These are phyloP conservation scores for Alnus rubra DNA, from an alignment of 306 rosid genomes.

Conservation along the genomic window DNA sequence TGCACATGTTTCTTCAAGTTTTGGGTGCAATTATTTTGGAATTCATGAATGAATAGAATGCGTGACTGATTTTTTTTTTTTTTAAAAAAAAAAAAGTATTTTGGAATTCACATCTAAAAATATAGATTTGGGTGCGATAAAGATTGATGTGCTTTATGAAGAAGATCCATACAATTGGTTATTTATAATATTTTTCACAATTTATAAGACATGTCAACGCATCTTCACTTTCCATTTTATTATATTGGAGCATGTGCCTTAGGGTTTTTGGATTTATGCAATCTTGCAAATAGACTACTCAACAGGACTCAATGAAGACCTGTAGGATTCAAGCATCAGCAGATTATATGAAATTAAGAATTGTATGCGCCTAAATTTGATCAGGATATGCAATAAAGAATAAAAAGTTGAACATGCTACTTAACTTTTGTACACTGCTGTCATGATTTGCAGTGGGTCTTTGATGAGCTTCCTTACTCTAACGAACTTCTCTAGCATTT, in stretches of 20 bases:
- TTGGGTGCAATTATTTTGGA: no score
- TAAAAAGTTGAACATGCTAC: background rate
- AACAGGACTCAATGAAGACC: background rate
- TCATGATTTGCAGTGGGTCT: slow-evolving; percentile 7
- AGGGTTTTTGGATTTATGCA: background rate
- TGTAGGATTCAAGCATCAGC: background rate
- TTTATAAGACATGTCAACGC: background rate
- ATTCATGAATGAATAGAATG: no score
- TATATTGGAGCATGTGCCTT: background rate
- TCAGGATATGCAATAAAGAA: background rate
- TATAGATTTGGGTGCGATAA: background rate
- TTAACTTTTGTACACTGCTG: background rate
- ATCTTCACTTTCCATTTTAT: background rate
- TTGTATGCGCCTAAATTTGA: background rate
- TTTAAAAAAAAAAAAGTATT: no score
- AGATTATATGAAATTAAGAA: background rate
- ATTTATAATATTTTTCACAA: background rate
- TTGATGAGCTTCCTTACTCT: background rate
- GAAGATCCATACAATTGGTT: background rate
- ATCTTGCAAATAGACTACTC: background rate
- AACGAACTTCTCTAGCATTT: background rate
- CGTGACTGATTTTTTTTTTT: no score
- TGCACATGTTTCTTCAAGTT: background rate
- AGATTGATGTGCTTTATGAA: background rate
- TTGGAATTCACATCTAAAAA: background rate